A percentile compares a stretch with the other conserved stretches of the same genome.
Conservation (phyloP, 2,329 filamentous ascomycete genomes). For the Aspergillus alliaceus region DNA sequence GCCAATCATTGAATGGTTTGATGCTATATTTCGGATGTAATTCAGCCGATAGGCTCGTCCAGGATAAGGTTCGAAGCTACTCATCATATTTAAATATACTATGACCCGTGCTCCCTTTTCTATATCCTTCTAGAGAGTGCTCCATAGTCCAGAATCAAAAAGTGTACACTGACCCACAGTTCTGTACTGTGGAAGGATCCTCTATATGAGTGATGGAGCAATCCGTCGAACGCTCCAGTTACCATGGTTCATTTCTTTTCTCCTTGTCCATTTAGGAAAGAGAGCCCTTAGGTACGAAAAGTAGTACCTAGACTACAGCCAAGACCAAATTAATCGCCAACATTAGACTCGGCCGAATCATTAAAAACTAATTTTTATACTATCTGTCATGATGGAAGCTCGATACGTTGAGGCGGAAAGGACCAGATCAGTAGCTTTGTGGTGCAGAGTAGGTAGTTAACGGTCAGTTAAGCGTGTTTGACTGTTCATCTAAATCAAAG, state of each 20-base stretch:
- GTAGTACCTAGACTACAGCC: neutral
- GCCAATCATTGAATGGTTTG: neutral
- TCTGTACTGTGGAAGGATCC: neutral
- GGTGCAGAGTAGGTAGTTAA: neutral
- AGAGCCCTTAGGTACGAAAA: neutral
- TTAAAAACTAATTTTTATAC: neutral
- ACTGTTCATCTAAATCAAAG: neutral
- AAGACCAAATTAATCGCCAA: neutral
- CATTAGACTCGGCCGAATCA: neutral
- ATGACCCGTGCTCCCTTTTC: neutral
- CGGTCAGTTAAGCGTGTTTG: neutral
- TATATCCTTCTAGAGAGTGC: neutral
- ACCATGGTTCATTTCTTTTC: neutral
- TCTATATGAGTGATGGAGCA: neutral
- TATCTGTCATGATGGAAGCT: neutral
- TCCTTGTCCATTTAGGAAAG: conserved; percentile 1
- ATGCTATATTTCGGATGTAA: neutral
- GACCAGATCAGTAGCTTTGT: neutral
- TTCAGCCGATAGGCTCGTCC: neutral
- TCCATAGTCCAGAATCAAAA: neutral
- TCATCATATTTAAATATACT: neutral
- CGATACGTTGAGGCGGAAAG: neutral
- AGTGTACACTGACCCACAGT: neutral
- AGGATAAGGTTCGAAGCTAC: neutral
- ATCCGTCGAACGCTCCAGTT: neutral